Evolutionary conservation across 129 eudicot species (phyloP).

Genomic region (Helianthus tuberosus): DNA sequence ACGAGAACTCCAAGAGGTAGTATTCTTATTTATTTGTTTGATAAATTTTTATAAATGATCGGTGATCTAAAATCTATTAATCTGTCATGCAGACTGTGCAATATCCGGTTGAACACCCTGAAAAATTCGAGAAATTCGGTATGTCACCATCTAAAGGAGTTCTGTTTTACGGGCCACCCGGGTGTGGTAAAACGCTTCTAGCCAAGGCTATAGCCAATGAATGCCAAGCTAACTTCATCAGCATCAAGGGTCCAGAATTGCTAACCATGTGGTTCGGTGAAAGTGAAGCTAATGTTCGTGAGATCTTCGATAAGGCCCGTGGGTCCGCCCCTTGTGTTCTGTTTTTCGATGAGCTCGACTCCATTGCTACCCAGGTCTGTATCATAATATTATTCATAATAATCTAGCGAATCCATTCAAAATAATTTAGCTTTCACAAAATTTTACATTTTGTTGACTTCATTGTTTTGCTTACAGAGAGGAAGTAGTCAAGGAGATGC

Average conservation of each 20-base stretch:
- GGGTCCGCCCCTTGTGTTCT: constrained; percentile 96
- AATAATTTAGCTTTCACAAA: too few species aligned
- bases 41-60: background rate
- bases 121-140: constrained; percentile 93
- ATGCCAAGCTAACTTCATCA: constrained; percentile 93
- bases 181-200: constrained; percentile 92
- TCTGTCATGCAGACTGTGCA: constrained; percentile 71
- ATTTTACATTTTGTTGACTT: background rate
- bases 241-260: constrained; percentile 91
- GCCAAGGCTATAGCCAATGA: constrained; percentile 99
- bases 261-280: constrained; percentile 99
- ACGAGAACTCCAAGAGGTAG: constrained; percentile 98
- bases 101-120: constrained; percentile 99
- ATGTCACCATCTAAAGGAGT: constrained; percentile 99
- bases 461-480: constrained; percentile 53
- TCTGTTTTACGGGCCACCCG: constrained; percentile 97
- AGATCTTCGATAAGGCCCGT: constrained; percentile 95
- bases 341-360: constrained; percentile 90
- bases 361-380: constrained; percentile 94
- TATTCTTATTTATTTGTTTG: constrained; percentile 19
- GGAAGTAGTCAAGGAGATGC: constrained; percentile 96
- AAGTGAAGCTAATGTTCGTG: constrained; percentile 95
- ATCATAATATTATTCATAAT: background rate
- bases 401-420: background rate
- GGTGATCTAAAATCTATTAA: background rate